These are phyloP conservation scores for Xylariaceae sp. DNA, from an alignment of 2,329 filamentous ascomycete species.

Conservation along the genomic window DNA sequence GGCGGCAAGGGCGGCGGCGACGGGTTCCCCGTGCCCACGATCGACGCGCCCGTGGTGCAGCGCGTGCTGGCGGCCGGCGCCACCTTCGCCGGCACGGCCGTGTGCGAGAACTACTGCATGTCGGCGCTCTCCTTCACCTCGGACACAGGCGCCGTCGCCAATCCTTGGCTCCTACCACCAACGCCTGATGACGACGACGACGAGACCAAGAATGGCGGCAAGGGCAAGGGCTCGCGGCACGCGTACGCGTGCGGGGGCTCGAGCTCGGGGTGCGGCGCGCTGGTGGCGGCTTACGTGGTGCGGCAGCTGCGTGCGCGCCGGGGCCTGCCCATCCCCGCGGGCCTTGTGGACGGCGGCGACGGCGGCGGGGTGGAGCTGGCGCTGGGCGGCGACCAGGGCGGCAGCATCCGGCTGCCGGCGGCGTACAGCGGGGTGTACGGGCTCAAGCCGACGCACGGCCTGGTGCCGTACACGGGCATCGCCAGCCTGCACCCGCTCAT, in stretches of 20 bases:
- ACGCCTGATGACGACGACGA: not conserved
- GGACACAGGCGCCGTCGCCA: conserved; percentile 28
- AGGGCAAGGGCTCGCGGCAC: conserved; percentile 15
- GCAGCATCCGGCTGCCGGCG: conserved; percentile 29
- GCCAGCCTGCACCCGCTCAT: conserved; percentile 40
- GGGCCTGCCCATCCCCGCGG: conserved; percentile 9
- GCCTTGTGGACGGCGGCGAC: conserved; percentile 4
- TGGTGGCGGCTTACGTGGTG: conserved; percentile 19
- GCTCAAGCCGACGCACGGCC: conserved; percentile 41
- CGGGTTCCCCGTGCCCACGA: conserved; percentile 23
- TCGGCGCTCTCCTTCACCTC: conserved; percentile 29
- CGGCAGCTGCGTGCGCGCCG: conserved; percentile 6
- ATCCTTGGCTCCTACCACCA: too few species aligned
- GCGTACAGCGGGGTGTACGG: conserved; percentile 34
- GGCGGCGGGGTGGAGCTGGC: conserved; percentile 20
- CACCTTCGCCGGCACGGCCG: conserved; percentile 26
- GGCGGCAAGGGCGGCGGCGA: too few species aligned
- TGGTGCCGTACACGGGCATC: conserved; percentile 44
- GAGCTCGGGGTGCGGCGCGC: conserved; percentile 27
- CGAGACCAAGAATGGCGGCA: not conserved
- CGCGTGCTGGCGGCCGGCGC: conserved; percentile 27
- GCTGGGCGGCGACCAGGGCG: conserved; percentile 33
- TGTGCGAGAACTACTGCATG: conserved; percentile 30
- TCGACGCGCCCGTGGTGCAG: conserved; percentile 28
- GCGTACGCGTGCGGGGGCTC: conserved; percentile 29